phyloP scores from a whole-genome alignment of 2,329 filamentous ascomycete species.

The Lasiodiplodia sp. region DNA sequence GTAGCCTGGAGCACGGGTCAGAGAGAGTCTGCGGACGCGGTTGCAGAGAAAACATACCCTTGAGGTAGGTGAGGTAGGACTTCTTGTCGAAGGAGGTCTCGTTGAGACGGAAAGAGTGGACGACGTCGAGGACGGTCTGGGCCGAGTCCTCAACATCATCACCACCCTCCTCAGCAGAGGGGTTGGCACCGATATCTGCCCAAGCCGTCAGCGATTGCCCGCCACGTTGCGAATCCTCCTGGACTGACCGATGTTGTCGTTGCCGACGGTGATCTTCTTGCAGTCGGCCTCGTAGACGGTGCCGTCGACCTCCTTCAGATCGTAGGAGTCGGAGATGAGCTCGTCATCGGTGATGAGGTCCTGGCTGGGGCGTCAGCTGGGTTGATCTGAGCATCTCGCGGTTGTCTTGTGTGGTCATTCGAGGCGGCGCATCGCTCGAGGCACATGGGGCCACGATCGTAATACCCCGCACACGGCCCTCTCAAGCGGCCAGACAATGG shows the following conservation, averaged over 20 bases:
- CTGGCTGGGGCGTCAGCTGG: slow-evolving; percentile 57
- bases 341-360: slow-evolving; percentile 91
- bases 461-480: slow-evolving; percentile 14
- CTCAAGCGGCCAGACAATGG: slow-evolving; percentile 38
- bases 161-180: slow-evolving; percentile 88
- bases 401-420: slow-evolving; percentile 26
- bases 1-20: slow-evolving; percentile 67
- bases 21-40: too few relatives aligned
- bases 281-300: slow-evolving; percentile 91
- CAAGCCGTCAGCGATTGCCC: slow-evolving; percentile 32
- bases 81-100: slow-evolving; percentile 87
- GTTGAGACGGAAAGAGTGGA: slow-evolving; percentile 89
- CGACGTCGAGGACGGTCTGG: slow-evolving; percentile 88
- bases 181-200: slow-evolving; percentile 89
- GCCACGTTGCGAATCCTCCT: neutral
- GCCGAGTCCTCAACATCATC: slow-evolving; percentile 74
- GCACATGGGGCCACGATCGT: slow-evolving; percentile 33
- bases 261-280: slow-evolving; percentile 83
- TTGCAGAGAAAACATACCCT: slow-evolving; percentile 74
- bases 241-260: slow-evolving; percentile 73
- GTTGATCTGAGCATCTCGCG: slow-evolving; percentile 2
- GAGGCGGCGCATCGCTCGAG: slow-evolving; percentile 23
- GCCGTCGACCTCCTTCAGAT: slow-evolving; percentile 80
- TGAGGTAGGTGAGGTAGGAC: slow-evolving; percentile 80
- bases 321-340: slow-evolving; percentile 94